Evolutionary conservation across 495 filamentous ascomycete species (phyloP).

Genomic region (Polyplosphaeria fusca): DNA sequence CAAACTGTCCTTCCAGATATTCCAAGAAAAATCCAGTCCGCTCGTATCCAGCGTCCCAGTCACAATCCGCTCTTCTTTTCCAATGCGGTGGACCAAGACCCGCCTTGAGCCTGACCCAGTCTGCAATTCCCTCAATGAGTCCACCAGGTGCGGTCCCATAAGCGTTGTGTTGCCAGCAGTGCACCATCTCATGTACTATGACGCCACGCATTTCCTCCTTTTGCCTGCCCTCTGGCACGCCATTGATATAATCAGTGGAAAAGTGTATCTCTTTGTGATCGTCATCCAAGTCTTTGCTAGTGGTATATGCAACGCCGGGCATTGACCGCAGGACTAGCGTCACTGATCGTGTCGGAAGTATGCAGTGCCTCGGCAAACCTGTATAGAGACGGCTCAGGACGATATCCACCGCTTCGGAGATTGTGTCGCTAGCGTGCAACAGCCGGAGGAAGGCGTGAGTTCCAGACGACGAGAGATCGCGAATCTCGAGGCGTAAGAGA

Average conservation of each 20-base stretch:
- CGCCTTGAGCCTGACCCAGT: constrained; percentile 81
- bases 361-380: constrained; percentile 34
- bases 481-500: constrained; percentile 62
- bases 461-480: constrained; percentile 66
- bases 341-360: constrained; percentile 68
- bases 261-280: constrained; percentile 97
- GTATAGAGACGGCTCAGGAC: constrained; percentile 67
- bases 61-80: constrained; percentile 57
- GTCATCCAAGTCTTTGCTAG: constrained; percentile 71
- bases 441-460: constrained; percentile 59
- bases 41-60: constrained; percentile 92
- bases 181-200: constrained; percentile 87
- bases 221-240: constrained; percentile 39
- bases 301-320: constrained; percentile 84
- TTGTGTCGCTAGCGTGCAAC: constrained; percentile 55
- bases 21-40: constrained; percentile 89
- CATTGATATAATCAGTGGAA: constrained; percentile 68
- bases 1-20: constrained; percentile 64
- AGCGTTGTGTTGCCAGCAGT: constrained; percentile 86
- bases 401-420: constrained; percentile 58
- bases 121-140: constrained; percentile 87
- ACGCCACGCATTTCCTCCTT: constrained; percentile 75
- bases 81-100: constrained; percentile 80
- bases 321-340: constrained; percentile 80
- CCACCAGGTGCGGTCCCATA: constrained; percentile 66